A percentile compares a stretch with the other conserved stretches of the same genome.
phyloP scores from a whole-genome alignment of 169 alveolate species.

The Eimeria sp. region DNA sequence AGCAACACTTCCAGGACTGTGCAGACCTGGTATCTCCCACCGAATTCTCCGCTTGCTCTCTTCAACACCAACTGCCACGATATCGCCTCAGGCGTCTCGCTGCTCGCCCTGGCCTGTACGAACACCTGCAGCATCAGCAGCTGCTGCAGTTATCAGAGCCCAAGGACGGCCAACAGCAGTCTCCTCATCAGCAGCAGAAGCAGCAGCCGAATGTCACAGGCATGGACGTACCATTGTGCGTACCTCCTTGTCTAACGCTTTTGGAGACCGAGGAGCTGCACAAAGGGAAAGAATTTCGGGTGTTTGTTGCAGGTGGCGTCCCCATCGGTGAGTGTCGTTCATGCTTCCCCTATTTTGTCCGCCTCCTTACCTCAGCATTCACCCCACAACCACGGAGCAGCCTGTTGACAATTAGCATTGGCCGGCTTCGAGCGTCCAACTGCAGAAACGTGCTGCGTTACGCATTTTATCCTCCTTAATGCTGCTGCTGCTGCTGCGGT shows the following conservation, averaged over 20 bases:
- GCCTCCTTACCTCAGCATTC: not conserved
- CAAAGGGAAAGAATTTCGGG: conserved; percentile 50
- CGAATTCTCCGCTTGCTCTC: not conserved
- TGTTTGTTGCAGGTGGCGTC: conserved; percentile 18
- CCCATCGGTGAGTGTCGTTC: conserved; percentile 7
- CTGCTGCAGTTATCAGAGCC: not conserved
- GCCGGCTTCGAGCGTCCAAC: not conserved
- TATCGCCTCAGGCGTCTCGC: not conserved
- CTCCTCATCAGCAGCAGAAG: too few species aligned
- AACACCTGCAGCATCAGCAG: conserved; percentile 31
- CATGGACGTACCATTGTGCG: not conserved
- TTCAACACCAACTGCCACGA: not conserved
- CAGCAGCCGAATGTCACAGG: not conserved
- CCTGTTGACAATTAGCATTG: too few species aligned
- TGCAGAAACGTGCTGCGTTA: not conserved
- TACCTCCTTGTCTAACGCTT: not conserved
- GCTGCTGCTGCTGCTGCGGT: conserved; percentile 39
- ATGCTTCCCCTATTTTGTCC: not conserved
- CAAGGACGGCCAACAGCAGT: not conserved
- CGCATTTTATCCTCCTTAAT: not conserved
- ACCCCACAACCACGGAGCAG: not conserved
- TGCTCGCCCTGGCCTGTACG: conserved; percentile 5
- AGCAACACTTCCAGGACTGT: not conserved
- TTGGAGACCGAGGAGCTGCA: conserved; percentile 1
- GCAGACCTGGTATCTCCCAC: not conserved